Conservation (phyloP, 805 yeast genomes). For the Candida nonsorbophila region DNA sequence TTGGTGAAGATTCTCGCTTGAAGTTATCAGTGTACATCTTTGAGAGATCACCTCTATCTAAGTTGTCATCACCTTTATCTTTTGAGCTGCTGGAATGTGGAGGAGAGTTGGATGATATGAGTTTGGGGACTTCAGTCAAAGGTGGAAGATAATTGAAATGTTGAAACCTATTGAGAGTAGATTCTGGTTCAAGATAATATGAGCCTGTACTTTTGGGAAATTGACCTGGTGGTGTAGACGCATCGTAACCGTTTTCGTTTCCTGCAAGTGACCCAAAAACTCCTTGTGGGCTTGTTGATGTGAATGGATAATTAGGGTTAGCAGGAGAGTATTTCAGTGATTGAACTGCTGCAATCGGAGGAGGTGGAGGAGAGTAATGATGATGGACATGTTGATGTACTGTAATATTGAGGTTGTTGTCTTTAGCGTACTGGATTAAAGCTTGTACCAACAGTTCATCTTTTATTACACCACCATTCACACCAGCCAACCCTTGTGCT, state of each 20-base stretch:
- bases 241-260: too few species aligned
- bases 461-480: slow-evolving; percentile 44
- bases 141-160: slow-evolving; percentile 77
- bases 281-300: too few species aligned
- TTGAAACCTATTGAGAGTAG: slow-evolving; percentile 52
- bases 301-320: slow-evolving; percentile 1
- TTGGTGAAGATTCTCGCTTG: slow-evolving; percentile 11
- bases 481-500: slow-evolving; percentile 16
- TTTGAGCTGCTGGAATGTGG: slow-evolving; percentile 18
- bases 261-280: too few species aligned
- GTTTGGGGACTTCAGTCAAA: slow-evolving; percentile 61
- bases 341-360: slow-evolving; percentile 2
- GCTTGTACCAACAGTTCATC: slow-evolving; percentile 51
- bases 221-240: too few species aligned
- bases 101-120: slow-evolving; percentile 53
- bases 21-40: slow-evolving; percentile 40
- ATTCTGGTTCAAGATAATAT: slow-evolving; percentile 40
- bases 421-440: slow-evolving; percentile 56
- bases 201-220: too few species aligned
- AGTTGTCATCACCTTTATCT: slow-evolving; percentile 33
- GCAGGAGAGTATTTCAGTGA: slow-evolving; percentile 3
- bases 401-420: slow-evolving; percentile 53
- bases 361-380: slow-evolving; percentile 51
- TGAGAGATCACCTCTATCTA: slow-evolving; percentile 11
- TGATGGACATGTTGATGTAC: slow-evolving; percentile 86